phyloP scores from a whole-genome alignment of 2,329 filamentous ascomycete species.

The Chaetomium olivaceum region DNA sequence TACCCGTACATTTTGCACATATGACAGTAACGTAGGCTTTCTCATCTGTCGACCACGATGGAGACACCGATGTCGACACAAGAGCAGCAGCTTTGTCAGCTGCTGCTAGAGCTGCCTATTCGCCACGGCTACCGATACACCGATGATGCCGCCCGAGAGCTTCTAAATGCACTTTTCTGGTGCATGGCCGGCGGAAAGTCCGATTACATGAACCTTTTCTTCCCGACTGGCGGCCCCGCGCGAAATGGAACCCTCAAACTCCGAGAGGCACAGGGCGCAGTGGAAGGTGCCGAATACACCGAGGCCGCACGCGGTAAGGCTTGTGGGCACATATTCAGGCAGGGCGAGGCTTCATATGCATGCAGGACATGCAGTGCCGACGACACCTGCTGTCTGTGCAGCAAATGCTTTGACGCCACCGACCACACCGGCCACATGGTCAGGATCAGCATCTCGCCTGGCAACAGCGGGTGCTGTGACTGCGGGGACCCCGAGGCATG shows the following conservation, averaged over 20 bases:
- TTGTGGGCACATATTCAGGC: conserved; percentile 96
- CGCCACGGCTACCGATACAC: conserved; percentile 75
- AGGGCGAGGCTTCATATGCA: conserved; percentile 88
- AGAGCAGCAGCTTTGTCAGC: conserved; percentile 81
- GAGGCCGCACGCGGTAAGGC: conserved; percentile 87
- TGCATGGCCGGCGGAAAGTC: conserved; percentile 75
- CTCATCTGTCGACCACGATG: conserved; percentile 44
- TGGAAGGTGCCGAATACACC: conserved; percentile 92
- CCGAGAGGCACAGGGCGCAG: conserved; percentile 83
- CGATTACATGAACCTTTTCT: conserved; percentile 76
- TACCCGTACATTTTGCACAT: neutral
- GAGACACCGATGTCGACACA: conserved; percentile 59
- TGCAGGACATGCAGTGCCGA: conserved; percentile 94
- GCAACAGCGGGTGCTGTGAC: conserved; percentile 95
- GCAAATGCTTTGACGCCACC: conserved; percentile 90
- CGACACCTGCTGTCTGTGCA: conserved; percentile 93
- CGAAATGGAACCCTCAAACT: conserved; percentile 69
- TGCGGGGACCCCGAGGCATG: conserved; percentile 96
- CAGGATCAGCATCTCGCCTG: conserved; percentile 80
- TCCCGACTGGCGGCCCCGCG: conserved; percentile 70
- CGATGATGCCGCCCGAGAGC: conserved; percentile 66
- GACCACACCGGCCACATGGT: conserved; percentile 94
- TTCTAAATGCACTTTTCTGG: conserved; percentile 80
- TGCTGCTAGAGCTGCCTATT: conserved; percentile 75
- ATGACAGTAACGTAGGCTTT: conserved; percentile 12